phyloP scores from a whole-genome alignment of 305 asterid species.

The Fraxinus velutina region DNA sequence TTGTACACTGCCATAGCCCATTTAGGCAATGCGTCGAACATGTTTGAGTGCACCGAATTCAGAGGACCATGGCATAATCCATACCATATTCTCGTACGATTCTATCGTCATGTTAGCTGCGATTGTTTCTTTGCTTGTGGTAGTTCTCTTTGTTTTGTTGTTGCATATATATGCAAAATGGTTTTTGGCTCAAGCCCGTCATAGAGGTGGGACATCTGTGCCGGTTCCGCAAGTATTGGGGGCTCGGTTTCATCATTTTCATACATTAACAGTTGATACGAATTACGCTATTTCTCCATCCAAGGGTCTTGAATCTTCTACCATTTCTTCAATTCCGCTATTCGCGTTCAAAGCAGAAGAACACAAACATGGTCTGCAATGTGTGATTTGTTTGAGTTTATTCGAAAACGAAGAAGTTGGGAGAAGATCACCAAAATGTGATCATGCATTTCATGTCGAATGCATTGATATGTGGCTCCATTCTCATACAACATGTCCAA shows the following conservation, averaged over 20 bases:
- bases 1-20: not conserved
- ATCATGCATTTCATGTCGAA: conserved; percentile 45
- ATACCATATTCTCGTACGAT: conserved; percentile 26
- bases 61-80: not conserved
- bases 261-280: not conserved
- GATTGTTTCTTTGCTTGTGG: conserved; percentile 38
- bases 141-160: conserved; percentile 37
- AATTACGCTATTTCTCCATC: conserved; percentile 13
- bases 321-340: conserved; percentile 36
- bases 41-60: not conserved
- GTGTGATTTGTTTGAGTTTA: conserved; percentile 44
- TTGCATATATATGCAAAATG: conserved; percentile 49
- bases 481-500: conserved; percentile 49
- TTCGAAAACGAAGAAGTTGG: conserved; percentile 36
- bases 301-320: conserved; percentile 40
- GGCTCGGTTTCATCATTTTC: conserved; percentile 27
- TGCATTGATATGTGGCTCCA: conserved; percentile 59
- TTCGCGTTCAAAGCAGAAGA: conserved; percentile 26
- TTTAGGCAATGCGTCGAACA: not conserved
- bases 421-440: conserved; percentile 31
- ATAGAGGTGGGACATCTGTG: conserved; percentile 5
- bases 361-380: conserved; percentile 27
- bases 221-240: conserved; percentile 21
- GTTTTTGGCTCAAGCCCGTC: conserved; percentile 35
- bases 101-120: conserved; percentile 42